Conservation (phyloP, 208 protist species). For the Leptomonas pyrrhocoris region DNA sequence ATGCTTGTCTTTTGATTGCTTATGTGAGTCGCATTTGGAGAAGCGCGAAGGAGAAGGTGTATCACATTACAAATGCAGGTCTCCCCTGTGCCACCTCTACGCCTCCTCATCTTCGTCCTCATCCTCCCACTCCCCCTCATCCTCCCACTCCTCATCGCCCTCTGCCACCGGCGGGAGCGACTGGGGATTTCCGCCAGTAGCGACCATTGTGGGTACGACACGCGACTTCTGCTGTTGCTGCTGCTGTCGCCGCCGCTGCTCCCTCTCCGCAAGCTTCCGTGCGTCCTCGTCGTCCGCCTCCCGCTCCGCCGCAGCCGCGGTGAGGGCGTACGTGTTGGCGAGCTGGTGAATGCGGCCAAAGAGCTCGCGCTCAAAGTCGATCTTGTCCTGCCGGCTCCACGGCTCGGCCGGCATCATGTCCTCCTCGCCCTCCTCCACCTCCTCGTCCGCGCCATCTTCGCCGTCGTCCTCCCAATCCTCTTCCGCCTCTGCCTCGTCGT, state of each 20-base stretch:
- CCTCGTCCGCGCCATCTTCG: constrained; percentile 20
- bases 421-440: constrained; percentile 19
- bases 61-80: neutral
- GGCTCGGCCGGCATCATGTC: constrained; percentile 4
- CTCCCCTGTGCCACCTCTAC: neutral
- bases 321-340: constrained; percentile 40
- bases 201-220: neutral
- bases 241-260: constrained; percentile 12
- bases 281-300: constrained; percentile 27
- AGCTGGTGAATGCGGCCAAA: constrained; percentile 38
- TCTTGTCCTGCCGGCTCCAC: constrained; percentile 51
- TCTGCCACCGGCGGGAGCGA: neutral
- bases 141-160: constrained; percentile 37
- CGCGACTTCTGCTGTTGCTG: neutral
- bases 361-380: constrained; percentile 51
- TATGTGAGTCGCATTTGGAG: neutral
- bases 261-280: constrained; percentile 15
- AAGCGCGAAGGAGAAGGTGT: neutral
- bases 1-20: too few species aligned
- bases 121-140: constrained; percentile 33
- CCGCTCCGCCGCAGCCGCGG: constrained; percentile 40
- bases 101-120: constrained; percentile 8
- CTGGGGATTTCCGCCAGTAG: neutral
- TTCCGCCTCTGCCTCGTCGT: constrained; percentile 23
- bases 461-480: constrained; percentile 30